These are phyloP conservation scores for Pichia sp. DNA, from an alignment of 1,139 yeast species.

Conservation along the genomic window DNA sequence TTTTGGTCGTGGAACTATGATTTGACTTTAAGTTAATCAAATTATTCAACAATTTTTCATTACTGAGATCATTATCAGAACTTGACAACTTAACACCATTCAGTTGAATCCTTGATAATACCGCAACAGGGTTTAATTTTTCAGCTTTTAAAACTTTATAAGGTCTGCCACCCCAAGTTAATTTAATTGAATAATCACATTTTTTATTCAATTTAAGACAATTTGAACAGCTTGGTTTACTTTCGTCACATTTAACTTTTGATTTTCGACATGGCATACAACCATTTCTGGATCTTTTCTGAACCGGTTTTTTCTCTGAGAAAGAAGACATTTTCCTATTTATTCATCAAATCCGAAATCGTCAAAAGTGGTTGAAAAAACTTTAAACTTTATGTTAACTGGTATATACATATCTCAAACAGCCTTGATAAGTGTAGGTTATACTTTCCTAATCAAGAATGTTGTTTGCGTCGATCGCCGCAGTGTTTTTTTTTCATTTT, in stretches of 20 bases:
- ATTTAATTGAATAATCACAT: constrained; percentile 62
- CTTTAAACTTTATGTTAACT: not conserved
- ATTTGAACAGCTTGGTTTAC: constrained; percentile 55
- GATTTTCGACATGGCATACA: constrained; percentile 65
- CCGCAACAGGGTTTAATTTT: constrained; percentile 25
- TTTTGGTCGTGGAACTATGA: not conserved
- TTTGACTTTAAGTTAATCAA: not conserved
- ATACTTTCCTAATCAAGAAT: not conserved
- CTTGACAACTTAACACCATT: not conserved
- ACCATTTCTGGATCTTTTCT: constrained; percentile 37
- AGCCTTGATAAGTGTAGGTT: not conserved
- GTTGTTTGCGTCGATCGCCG: not conserved
- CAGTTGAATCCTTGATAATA: constrained; percentile 16
- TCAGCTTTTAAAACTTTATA: constrained; percentile 37
- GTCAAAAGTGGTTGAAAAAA: not conserved
- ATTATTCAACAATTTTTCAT: not conserved
- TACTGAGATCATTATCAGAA: too few species aligned
- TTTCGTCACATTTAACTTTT: constrained; percentile 71
- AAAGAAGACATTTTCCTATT: not conserved
- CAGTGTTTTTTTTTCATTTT: not conserved
- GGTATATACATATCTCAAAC: not conserved
- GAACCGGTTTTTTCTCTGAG: not conserved
- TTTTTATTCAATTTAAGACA: constrained; percentile 42
- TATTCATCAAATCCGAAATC: not conserved
- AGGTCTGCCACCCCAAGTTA: constrained; percentile 79